These are phyloP conservation scores for Nicotiana knightiana DNA, from an alignment of 257 asterid species.

Conservation along the genomic window DNA sequence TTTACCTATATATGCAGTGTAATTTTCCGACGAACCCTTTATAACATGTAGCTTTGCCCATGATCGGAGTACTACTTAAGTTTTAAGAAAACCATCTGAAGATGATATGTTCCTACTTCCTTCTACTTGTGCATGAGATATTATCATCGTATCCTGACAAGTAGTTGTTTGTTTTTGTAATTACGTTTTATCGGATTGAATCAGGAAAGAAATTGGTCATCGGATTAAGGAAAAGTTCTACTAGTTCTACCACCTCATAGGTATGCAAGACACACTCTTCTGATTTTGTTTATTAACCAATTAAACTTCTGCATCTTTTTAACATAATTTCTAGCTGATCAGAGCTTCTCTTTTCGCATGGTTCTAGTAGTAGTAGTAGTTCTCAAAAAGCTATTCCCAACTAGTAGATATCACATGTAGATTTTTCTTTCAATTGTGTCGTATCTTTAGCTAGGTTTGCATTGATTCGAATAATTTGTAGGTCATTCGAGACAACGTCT, in stretches of 20 bases:
- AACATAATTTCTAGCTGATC: neutral
- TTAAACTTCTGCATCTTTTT: neutral
- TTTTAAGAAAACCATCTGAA: neutral
- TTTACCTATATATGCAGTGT: too few species aligned
- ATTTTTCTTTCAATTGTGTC: too few species aligned
- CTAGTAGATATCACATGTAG: too few species aligned
- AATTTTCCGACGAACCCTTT: too few species aligned
- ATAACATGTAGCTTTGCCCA: too few species aligned
- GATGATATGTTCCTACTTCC: neutral
- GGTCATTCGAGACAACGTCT: too few species aligned
- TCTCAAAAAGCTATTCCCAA: too few species aligned
- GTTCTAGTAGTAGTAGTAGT: too few species aligned
- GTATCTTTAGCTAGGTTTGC: too few species aligned
- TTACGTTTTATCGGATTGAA: conserved; percentile 58
- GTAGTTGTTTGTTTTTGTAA: conserved; percentile 26
- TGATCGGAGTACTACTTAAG: neutral
- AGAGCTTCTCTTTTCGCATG: neutral
- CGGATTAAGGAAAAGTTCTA: conserved; percentile 50
- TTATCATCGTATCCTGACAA: neutral
- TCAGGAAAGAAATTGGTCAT: conserved; percentile 58
- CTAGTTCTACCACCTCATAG: conserved; percentile 6
- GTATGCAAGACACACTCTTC: conserved; percentile 2
- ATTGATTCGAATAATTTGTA: too few species aligned
- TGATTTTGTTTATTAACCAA: neutral
- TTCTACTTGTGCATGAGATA: neutral